These are phyloP conservation scores for Phytophthora vignae DNA, from an alignment of 352 stramenopile genomes.

Conservation along the genomic window DNA sequence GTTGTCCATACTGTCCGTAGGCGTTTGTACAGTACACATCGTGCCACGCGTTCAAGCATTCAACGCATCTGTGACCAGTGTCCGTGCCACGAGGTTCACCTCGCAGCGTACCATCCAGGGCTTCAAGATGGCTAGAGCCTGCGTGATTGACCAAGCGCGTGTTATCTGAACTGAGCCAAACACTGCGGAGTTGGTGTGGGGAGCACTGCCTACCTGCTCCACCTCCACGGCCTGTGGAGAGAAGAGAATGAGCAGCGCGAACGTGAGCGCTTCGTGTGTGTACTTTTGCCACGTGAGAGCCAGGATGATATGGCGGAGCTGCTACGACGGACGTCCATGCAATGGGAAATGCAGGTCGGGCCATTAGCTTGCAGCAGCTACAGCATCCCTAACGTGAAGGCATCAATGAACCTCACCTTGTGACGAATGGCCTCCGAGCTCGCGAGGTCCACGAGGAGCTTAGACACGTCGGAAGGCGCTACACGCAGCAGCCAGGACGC, in stretches of 20 bases:
- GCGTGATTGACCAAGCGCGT: slow-evolving; percentile 1
- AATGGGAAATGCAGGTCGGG: background rate
- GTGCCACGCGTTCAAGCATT: slow-evolving; percentile 4
- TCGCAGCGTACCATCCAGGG: slow-evolving; percentile 21
- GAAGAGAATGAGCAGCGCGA: slow-evolving; percentile 30
- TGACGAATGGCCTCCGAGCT: slow-evolving; percentile 22
- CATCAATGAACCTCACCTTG: slow-evolving; percentile 12
- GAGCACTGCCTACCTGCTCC: slow-evolving; percentile 15
- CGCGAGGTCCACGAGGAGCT: slow-evolving; percentile 15
- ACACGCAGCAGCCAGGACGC: slow-evolving; percentile 15
- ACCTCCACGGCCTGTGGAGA: slow-evolving; percentile 17
- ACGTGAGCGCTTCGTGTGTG: slow-evolving; percentile 19
- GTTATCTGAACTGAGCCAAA: slow-evolving; percentile 5
- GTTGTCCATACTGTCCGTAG: too few relatives aligned
- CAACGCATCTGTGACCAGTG: slow-evolving; percentile 19
- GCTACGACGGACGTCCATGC: slow-evolving; percentile 2
- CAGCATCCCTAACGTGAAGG: background rate
- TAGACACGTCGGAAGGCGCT: slow-evolving; percentile 11
- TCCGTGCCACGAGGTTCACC: slow-evolving; percentile 22
- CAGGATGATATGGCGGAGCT: slow-evolving; percentile 21
- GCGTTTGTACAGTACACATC: too few relatives aligned
- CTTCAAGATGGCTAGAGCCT: slow-evolving; percentile 19
- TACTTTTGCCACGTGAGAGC: slow-evolving; percentile 23
- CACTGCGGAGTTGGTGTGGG: background rate
- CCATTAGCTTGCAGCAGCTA: slow-evolving; percentile 1